These are phyloP conservation scores for Baorangia bicolor DNA, from an alignment of 768 basidiomycete genomes.

Conservation along the genomic window DNA sequence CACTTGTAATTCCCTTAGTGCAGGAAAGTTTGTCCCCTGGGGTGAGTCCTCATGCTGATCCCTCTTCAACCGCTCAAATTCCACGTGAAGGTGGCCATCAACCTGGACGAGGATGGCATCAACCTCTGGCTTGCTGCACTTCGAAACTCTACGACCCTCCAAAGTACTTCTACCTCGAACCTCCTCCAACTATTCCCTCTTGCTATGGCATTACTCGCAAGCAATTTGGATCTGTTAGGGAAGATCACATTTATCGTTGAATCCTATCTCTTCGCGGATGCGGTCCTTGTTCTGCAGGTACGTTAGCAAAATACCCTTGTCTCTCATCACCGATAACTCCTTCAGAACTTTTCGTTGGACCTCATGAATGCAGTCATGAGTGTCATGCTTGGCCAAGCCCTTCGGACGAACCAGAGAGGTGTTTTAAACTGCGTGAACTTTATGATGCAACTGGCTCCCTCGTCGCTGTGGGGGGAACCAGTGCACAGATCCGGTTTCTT, in stretches of 20 bases:
- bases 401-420: conserved; percentile 57
- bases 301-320: conserved; percentile 10
- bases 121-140: conserved; percentile 73
- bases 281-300: conserved; percentile 61
- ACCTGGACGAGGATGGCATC: conserved; percentile 78
- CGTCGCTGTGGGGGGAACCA: conserved; percentile 66
- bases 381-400: conserved; percentile 50
- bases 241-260: conserved; percentile 66
- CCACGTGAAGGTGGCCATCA: conserved; percentile 52
- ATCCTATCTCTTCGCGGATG: conserved; percentile 78
- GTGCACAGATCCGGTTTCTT: conserved; percentile 78
- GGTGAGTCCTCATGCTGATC: conserved; percentile 34
- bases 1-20: conserved; percentile 62
- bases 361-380: conserved; percentile 56
- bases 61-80: neutral
- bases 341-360: conserved; percentile 52
- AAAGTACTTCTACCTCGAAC: conserved; percentile 46
- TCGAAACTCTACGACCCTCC: conserved; percentile 57
- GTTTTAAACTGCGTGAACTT: conserved; percentile 60
- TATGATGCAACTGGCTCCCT: conserved; percentile 62
- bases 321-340: neutral
- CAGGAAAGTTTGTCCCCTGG: conserved; percentile 60
- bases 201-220: conserved; percentile 55
- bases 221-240: conserved; percentile 74
- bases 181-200: conserved; percentile 67